A percentile compares a stretch with the other conserved stretches of the same genome.
These are phyloP conservation scores for Cucurbita ficifolia DNA, from an alignment of 306 rosid species.

Conservation along the genomic window DNA sequence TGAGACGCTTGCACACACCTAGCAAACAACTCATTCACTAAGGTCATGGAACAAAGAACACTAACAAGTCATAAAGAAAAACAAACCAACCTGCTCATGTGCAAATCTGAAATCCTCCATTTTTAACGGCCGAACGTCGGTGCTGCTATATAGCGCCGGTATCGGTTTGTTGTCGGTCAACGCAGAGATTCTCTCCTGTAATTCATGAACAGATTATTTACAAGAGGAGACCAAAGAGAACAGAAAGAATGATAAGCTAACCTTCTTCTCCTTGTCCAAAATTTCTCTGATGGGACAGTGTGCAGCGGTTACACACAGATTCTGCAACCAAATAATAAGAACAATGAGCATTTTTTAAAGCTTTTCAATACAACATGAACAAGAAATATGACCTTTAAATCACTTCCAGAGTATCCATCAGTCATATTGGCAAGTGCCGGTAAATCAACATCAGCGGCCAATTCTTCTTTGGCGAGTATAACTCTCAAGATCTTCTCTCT, in stretches of 20 bases:
- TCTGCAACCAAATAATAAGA: no score
- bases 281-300: constrained; percentile 82
- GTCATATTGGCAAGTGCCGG: constrained; percentile 73
- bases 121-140: constrained; percentile 62
- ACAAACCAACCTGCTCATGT: constrained; percentile 59
- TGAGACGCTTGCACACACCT: constrained; percentile 94
- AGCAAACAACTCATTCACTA: neutral
- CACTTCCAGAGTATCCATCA: constrained; percentile 96
- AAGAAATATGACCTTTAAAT: constrained; percentile 49
- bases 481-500: constrained; percentile 73
- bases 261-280: constrained; percentile 86
- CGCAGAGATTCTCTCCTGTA: constrained; percentile 60
- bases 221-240: neutral
- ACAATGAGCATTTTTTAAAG: no score
- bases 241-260: neutral
- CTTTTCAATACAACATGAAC: neutral
- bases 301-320: constrained; percentile 81
- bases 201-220: neutral
- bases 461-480: constrained; percentile 75
- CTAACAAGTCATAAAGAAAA: neutral
- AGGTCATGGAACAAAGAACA: neutral
- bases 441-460: constrained; percentile 61
- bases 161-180: constrained; percentile 47
- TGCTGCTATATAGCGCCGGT: constrained; percentile 47
- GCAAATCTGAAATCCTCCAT: constrained; percentile 78